Base-by-base conservation (phyloP, 805 yeast genomes). In the Blastobotrys americana region DNA sequence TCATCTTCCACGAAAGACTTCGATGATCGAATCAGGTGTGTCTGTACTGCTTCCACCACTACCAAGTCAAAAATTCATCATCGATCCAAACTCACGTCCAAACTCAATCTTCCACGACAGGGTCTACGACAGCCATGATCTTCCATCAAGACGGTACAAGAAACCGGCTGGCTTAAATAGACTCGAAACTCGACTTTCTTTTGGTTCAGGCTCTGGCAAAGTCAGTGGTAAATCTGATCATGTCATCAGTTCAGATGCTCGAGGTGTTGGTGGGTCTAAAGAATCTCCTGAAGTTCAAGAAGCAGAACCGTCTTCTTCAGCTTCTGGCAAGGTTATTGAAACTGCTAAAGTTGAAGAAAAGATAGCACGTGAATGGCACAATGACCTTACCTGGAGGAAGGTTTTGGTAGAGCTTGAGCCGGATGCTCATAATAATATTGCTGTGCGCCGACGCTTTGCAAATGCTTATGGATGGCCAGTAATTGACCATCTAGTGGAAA, bases 391-490 rank as follows among this genome's bases (percentile, higher is more conserved):
- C 13, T 90, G 98, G 98, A 69, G 97, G 37, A 90, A 90, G 63
- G 96, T 93, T 2, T 65, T 93, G 21, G 96, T 89, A 1, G 78
- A 78, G 36, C 66, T 93, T 51, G 76, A 79, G 51, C 96, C 97
- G 0, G 98, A 90, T 61, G 96, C 98, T 0, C 98, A 90, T 59
- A 90, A 90, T 57, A 90, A 88, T 57, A 88, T 93, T 22, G 72
- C 86, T 21, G 97, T 90, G 1, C 70, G 98, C 50, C 72, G 98
- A 53, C 67, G 85, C 49, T 93, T 85, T 68, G 82, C 94, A 4
- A 90, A 90, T 64, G 93, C 96, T 0, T 89, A 82, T 64, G 98
- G 98, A 1, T 87, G 96, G 93, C 86, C 84, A 1, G 95, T 87
- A 0, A 71, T 90, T n/a, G 82, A 81, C 37, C 96, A 90, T 61